A percentile compares a stretch with the other conserved stretches of the same genome.
These are phyloP conservation scores for Leptodontidium sp. DNA, from an alignment of 2,329 filamentous ascomycete species.

Conservation along the genomic window DNA sequence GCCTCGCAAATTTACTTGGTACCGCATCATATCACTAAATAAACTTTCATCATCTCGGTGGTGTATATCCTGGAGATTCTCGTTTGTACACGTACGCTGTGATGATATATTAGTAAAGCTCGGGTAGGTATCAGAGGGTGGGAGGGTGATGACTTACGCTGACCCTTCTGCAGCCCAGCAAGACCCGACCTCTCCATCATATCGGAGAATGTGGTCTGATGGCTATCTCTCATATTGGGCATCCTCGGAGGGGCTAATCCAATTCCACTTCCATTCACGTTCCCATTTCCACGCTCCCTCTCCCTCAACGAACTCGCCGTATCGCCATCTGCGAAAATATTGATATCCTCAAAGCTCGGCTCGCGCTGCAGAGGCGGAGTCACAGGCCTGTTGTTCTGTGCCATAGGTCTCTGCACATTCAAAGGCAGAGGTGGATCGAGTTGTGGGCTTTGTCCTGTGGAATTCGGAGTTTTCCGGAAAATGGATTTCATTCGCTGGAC, in stretches of 20 bases:
- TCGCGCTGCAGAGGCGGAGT: conserved; percentile 52
- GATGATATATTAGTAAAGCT: neutral
- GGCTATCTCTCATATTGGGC: conserved; percentile 30
- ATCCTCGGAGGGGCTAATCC: conserved; percentile 12
- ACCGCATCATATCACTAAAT: too few species aligned
- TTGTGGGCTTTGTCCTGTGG: neutral
- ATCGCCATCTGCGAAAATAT: conserved; percentile 59
- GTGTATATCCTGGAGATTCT: conserved; percentile 23
- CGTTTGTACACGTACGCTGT: conserved; percentile 34
- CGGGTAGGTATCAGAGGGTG: too few species aligned
- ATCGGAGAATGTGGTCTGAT: conserved; percentile 58
- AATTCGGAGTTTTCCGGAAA: conserved; percentile 38
- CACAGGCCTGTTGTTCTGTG: conserved; percentile 26
- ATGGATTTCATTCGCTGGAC: conserved; percentile 41
- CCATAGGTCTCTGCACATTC: conserved; percentile 31
- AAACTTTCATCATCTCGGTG: conserved; percentile 13
- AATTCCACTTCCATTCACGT: neutral
- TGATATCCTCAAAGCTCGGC: conserved; percentile 59
- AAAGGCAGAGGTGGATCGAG: conserved; percentile 37
- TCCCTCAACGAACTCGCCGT: conserved; percentile 48
- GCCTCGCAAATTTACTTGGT: neutral
- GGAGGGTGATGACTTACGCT: conserved; percentile 38
- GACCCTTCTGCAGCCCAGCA: conserved; percentile 47
- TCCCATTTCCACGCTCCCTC: conserved; percentile 19
- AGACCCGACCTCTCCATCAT: conserved; percentile 58